Evolutionary conservation across 208 protist species (phyloP).

Genomic region (Acanthamoeba pearcei): DNA sequence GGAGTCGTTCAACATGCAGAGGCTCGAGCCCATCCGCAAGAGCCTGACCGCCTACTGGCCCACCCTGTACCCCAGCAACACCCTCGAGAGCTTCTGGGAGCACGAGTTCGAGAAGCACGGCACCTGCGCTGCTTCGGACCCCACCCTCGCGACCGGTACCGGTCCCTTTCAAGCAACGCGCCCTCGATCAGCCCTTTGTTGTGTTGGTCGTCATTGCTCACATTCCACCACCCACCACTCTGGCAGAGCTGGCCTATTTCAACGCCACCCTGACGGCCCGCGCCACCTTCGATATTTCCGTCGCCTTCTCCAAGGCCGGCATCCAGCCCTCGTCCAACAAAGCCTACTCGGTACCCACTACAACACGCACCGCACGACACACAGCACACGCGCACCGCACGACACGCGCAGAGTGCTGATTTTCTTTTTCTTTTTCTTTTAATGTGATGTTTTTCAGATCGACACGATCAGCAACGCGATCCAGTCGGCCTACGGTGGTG

Average conservation of each 20-base stretch:
- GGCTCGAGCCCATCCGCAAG: slow-evolving; percentile 58
- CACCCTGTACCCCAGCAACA: slow-evolving; percentile 48
- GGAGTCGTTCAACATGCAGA: slow-evolving; percentile 42
- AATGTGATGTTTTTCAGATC: neutral
- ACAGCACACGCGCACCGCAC: too few relatives aligned
- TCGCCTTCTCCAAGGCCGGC: slow-evolving; percentile 27
- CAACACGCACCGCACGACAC: neutral
- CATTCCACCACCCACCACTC: neutral
- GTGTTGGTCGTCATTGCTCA: neutral
- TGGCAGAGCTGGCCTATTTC: slow-evolving; percentile 62
- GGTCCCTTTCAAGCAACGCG: too few relatives aligned
- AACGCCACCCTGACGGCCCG: slow-evolving; percentile 44
- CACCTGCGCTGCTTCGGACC: slow-evolving; percentile 52
- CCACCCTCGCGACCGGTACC: slow-evolving; percentile 5
- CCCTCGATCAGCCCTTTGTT: neutral
- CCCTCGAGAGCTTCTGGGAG: slow-evolving; percentile 74
- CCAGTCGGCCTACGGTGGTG: slow-evolving; percentile 32
- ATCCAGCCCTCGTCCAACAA: neutral
- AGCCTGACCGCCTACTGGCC: slow-evolving; percentile 59
- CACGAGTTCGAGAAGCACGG: slow-evolving; percentile 74
- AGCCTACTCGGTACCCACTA: slow-evolving; percentile 32
- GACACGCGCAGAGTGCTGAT: neutral
- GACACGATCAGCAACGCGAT: slow-evolving; percentile 23
- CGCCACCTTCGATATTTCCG: slow-evolving; percentile 18
- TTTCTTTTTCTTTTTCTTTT: neutral